A percentile compares a stretch with the other conserved stretches of the same genome.
Conservation (phyloP, 2,329 filamentous ascomycete species). For the Exophiala sp. region DNA sequence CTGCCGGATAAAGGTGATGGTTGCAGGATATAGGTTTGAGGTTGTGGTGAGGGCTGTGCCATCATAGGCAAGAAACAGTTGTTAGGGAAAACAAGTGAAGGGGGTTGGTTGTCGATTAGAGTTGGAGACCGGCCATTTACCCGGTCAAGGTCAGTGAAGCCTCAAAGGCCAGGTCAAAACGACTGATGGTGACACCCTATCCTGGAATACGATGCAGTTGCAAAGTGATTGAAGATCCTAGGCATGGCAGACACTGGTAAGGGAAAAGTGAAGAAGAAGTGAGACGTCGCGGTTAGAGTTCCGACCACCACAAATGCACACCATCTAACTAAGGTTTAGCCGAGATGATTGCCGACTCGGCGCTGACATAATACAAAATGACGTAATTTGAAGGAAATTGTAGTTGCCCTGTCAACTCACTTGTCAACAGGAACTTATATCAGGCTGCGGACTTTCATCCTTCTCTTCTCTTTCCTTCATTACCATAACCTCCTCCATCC, state of each 20-base stretch:
- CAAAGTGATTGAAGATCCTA: no score
- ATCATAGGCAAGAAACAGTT: constrained; percentile 14
- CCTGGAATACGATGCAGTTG: no score
- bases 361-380: constrained; percentile 8
- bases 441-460: constrained; percentile 23
- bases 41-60: constrained; percentile 18
- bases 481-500: constrained; percentile 25
- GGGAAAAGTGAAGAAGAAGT: no score
- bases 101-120: neutral
- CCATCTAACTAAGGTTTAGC: no score
- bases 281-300: no score
- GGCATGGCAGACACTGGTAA: no score
- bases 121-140: no score
- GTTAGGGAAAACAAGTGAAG: neutral
- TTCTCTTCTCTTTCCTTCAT: constrained; percentile 21
- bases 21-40: constrained; percentile 9
- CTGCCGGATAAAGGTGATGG: constrained; percentile 2
- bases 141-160: no score
- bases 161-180: no score
- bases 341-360: neutral
- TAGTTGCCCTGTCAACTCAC: constrained; percentile 11
- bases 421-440: constrained; percentile 8
- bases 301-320: no score
- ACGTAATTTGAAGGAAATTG: neutral
- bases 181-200: no score